Conservation (phyloP, 257 asterid genomes). For the Solanum sejunctum region DNA sequence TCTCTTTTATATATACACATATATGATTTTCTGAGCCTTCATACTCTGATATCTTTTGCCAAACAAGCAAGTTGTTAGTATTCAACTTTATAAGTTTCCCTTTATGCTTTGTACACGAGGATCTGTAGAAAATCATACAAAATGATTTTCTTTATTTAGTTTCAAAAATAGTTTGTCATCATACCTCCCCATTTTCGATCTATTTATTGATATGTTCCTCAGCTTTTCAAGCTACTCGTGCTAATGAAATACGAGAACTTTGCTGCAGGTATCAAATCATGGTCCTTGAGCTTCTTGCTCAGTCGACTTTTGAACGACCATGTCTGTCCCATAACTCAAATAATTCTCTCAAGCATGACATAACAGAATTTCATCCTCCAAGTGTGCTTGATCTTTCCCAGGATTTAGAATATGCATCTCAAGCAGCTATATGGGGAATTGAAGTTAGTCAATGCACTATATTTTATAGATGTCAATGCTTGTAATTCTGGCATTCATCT, state of each 20-base stretch:
- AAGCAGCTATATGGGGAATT: conserved; percentile 94
- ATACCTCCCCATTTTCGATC: neutral
- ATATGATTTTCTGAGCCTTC: neutral
- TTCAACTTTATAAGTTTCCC: neutral
- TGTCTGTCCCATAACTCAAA: conserved; percentile 36
- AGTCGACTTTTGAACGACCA: conserved; percentile 42
- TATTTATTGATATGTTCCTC: neutral
- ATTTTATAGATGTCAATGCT: neutral
- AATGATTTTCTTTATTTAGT: neutral
- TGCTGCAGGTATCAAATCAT: conserved; percentile 64
- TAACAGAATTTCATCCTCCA: conserved; percentile 79
- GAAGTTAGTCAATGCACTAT: conserved; percentile 50
- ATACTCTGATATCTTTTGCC: neutral
- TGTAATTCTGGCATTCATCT: conserved; percentile 9
- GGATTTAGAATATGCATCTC: conserved; percentile 72
- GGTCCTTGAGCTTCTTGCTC: conserved; percentile 71
- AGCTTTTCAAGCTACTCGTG: neutral
- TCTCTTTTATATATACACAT: no score
- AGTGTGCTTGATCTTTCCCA: conserved; percentile 69
- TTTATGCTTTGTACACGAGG: neutral
- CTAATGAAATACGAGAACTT: neutral
- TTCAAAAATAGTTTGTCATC: neutral
- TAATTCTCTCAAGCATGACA: conserved; percentile 25
- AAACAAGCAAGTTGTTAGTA: neutral
- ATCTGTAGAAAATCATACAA: neutral